Evolutionary conservation across 257 asterid species (phyloP).

Genomic region (Scutellaria minor): DNA sequence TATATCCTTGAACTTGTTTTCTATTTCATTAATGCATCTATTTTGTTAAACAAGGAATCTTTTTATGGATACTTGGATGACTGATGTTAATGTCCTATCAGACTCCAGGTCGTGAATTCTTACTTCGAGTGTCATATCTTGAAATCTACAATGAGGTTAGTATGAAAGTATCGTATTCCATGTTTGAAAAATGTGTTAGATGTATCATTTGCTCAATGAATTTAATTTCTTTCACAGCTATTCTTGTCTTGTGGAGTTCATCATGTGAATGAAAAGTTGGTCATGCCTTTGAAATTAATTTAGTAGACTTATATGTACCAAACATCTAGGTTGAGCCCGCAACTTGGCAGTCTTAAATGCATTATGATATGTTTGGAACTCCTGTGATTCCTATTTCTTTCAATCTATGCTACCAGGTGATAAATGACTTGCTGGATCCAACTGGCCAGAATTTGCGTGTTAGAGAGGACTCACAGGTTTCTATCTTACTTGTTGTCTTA

Average conservation of each 20-base stretch:
- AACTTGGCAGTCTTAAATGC: neutral
- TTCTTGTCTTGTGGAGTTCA: slow-evolving; percentile 23
- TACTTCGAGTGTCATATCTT: slow-evolving; percentile 96
- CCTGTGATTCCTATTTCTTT: slow-evolving; percentile 3
- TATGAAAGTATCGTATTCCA: slow-evolving; percentile 17
- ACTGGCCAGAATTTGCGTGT: slow-evolving; percentile 97
- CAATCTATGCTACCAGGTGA: slow-evolving; percentile 62
- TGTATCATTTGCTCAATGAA: neutral
- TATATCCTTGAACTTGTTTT: neutral
- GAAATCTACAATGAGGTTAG: slow-evolving; percentile 99
- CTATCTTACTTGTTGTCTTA: slow-evolving; percentile 24
- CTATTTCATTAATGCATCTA: slow-evolving; percentile 23
- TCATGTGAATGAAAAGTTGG: slow-evolving; percentile 10
- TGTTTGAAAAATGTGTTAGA: slow-evolving; percentile 16
- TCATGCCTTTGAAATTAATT: slow-evolving; percentile 2
- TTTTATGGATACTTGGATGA: slow-evolving; percentile 35
- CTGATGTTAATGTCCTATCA: slow-evolving; percentile 47
- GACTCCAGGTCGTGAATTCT: slow-evolving; percentile 98
- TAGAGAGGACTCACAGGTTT: slow-evolving; percentile 98
- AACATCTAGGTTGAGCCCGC: slow-evolving; percentile 21
- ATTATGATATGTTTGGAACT: slow-evolving; percentile 19
- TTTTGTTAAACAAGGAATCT: slow-evolving; percentile 16
- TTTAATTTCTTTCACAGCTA: slow-evolving; percentile 4
- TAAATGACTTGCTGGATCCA: slow-evolving; percentile 97
- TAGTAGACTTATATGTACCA: neutral